These are phyloP conservation scores for Apium graveolens DNA, from an alignment of 129 eudicot species.

Conservation along the genomic window DNA sequence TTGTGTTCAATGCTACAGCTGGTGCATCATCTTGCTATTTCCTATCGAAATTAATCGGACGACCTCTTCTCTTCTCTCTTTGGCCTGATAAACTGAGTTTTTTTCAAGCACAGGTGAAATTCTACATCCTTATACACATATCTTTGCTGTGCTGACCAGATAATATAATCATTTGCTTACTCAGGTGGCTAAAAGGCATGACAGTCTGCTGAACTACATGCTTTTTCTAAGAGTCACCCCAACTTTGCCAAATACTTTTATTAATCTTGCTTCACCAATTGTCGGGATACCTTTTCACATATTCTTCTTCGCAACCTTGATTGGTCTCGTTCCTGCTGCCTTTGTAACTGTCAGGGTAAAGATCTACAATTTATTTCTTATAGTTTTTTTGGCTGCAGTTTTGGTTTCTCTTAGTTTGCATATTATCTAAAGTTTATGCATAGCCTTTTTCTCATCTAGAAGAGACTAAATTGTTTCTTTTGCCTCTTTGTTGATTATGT, in stretches of 20 bases:
- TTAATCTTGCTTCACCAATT: conserved; percentile 73
- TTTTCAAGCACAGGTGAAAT: conserved; percentile 80
- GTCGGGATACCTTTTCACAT: conserved; percentile 64
- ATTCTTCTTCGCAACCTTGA: conserved; percentile 60
- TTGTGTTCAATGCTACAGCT: conserved; percentile 76
- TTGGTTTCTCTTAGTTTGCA: not conserved
- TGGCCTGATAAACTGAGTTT: conserved; percentile 83
- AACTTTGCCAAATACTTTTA: conserved; percentile 73
- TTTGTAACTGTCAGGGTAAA: conserved; percentile 74
- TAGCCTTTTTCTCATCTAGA: not conserved
- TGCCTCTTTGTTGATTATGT: not conserved
- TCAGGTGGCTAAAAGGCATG: conserved; percentile 70
- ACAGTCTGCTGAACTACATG: conserved; percentile 67
- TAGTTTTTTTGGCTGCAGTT: not conserved
- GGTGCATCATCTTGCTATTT: conserved; percentile 96
- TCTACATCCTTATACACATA: not conserved
- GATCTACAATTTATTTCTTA: not conserved
- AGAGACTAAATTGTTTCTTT: not conserved
- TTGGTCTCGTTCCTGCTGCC: conserved; percentile 77
- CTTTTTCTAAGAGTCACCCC: conserved; percentile 74
- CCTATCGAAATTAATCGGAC: conserved; percentile 73
- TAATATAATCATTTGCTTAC: conserved; percentile 8
- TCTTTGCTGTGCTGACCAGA: not conserved
- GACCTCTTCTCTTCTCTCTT: conserved; percentile 66
- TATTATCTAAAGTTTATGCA: not conserved